Conservation (phyloP, 495 filamentous ascomycete genomes). For the Tuber calosporum region DNA sequence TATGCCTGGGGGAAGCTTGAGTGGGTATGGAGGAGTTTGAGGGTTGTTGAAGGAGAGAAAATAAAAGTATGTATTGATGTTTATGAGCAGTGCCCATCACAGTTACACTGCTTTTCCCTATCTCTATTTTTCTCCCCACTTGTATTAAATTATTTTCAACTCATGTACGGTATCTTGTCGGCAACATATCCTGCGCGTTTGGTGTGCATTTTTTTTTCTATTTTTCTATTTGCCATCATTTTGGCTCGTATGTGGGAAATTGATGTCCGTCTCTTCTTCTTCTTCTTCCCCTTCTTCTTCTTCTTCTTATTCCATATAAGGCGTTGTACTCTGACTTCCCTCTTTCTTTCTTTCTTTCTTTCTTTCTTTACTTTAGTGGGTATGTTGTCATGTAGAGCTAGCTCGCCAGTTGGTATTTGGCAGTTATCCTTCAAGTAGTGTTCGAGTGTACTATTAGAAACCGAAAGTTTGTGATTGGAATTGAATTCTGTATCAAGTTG, state of each 20-base stretch:
- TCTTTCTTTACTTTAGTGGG: not conserved
- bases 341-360: not conserved
- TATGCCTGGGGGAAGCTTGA: conserved; percentile 42
- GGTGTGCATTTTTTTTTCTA: conserved; percentile 5
- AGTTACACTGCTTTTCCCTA: not conserved
- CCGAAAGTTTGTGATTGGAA: not conserved
- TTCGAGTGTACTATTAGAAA: not conserved
- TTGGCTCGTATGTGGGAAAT: not conserved
- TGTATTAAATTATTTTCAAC: not conserved
- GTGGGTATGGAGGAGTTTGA: conserved; percentile 31
- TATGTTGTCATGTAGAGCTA: not conserved
- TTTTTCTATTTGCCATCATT: not conserved
- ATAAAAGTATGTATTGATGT: conserved; percentile 5
- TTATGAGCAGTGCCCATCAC: not conserved
- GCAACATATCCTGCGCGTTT: not conserved
- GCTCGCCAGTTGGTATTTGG: no score
- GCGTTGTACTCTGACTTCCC: not conserved
- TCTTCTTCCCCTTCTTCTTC: not conserved
- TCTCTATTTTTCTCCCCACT: not conserved
- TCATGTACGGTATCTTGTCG: not conserved
- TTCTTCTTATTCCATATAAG: not conserved
- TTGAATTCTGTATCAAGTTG: not conserved
- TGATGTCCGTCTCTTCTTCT: not conserved
- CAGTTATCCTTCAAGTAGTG: not conserved
- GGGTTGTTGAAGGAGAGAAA: not conserved